phyloP scores from a whole-genome alignment of 31 red algal species.

The Endocladia muricata region DNA sequence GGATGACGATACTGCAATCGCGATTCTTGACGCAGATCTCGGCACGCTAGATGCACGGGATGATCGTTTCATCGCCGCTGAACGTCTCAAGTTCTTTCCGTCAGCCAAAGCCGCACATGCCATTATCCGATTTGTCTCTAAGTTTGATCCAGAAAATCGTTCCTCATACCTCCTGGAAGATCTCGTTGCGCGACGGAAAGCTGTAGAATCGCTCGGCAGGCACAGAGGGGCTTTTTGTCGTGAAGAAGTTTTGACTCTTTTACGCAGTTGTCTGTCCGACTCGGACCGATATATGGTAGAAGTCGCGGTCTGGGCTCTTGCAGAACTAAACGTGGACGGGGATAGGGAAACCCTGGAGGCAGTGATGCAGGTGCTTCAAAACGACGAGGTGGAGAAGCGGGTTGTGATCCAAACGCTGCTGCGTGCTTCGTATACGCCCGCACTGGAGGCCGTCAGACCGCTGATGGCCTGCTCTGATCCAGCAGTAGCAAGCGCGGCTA shows the following conservation, averaged over 20 bases:
- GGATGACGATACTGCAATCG: conserved; percentile 47
- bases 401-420: conserved; percentile 69
- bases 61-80: conserved; percentile 80
- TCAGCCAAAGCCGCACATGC: conserved; percentile 33
- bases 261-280: conserved; percentile 31
- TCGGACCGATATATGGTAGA: conserved; percentile 60
- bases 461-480: conserved; percentile 31
- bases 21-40: conserved; percentile 41
- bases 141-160: conserved; percentile 20
- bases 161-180: conserved; percentile 52
- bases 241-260: conserved; percentile 25
- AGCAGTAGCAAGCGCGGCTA: conserved; percentile 44
- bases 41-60: conserved; percentile 19
- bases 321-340: conserved; percentile 25
- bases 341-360: conserved; percentile 14
- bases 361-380: conserved; percentile 40
- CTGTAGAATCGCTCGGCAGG: conserved; percentile 71
- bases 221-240: conserved; percentile 26
- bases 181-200: conserved; percentile 62
- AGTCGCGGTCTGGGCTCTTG: conserved; percentile 74
- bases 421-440: conserved; percentile 29
- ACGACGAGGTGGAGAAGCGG: conserved; percentile 51
- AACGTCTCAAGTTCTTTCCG: conserved; percentile 82
- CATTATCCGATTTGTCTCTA: conserved; percentile 53
- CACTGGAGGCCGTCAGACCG: conserved; percentile 23